These are phyloP conservation scores for Venturia carpophila DNA, from an alignment of 2,329 filamentous ascomycete species.

Conservation along the genomic window DNA sequence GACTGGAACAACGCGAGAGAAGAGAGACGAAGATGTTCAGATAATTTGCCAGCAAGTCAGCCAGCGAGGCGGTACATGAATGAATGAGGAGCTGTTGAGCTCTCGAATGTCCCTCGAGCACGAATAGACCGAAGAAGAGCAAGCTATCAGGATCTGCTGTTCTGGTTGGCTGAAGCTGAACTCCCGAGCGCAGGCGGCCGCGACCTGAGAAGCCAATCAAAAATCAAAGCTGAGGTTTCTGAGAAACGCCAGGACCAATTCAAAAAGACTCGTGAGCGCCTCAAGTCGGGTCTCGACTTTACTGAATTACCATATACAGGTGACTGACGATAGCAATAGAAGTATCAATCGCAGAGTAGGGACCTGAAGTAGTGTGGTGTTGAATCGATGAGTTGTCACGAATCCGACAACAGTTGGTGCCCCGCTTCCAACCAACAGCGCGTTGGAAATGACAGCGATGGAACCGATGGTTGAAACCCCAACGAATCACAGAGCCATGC, in stretches of 20 bases:
- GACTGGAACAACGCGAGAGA: neutral
- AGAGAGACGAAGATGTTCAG: neutral
- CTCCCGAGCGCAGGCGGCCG: neutral
- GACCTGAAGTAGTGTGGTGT: neutral
- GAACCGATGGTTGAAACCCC: neutral
- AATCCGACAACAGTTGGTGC: neutral
- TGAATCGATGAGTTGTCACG: neutral
- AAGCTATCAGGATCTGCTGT: neutral
- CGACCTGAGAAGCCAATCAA: neutral
- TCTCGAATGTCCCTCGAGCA: neutral
- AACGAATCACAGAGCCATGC: slow-evolving; percentile 3
- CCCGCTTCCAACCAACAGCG: neutral
- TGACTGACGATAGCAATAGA: neutral
- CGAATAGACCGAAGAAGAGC: slow-evolving; percentile 2
- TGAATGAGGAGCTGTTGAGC: slow-evolving; percentile 6
- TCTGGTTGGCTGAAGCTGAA: slow-evolving; percentile 1
- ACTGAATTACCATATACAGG: neutral
- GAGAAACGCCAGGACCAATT: neutral
- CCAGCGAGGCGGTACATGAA: neutral
- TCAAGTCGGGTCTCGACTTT: neutral
- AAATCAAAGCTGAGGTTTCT: neutral
- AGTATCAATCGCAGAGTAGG: neutral
- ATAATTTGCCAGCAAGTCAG: neutral
- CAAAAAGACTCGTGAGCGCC: neutral
- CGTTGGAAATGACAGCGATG: slow-evolving; percentile 6